phyloP scores from a whole-genome alignment of 108 stramenopile species.

The Chaetoceros muelleri region DNA sequence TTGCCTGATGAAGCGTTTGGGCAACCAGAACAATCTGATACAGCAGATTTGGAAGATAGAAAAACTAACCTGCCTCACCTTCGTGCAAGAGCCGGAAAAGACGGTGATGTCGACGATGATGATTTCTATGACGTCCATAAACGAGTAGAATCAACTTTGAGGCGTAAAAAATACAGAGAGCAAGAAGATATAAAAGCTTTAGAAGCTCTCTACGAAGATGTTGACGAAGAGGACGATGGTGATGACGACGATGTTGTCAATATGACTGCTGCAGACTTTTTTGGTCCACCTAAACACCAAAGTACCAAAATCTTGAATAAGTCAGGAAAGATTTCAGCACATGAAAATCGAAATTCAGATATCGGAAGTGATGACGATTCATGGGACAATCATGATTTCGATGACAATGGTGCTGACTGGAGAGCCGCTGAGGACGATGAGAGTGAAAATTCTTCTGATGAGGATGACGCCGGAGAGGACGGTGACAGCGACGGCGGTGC shows the following conservation, averaged over 20 bases:
- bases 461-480: slow-evolving; percentile 28
- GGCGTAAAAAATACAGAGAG: slow-evolving; percentile 65
- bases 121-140: slow-evolving; percentile 37
- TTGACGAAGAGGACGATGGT: slow-evolving; percentile 21
- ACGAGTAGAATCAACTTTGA: slow-evolving; percentile 9
- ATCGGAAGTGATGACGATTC: slow-evolving; percentile 61
- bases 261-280: slow-evolving; percentile 81
- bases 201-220: slow-evolving; percentile 52
- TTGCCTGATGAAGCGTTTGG: slow-evolving; percentile 62
- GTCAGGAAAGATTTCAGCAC: slow-evolving; percentile 9
- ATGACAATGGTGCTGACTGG: slow-evolving; percentile 20
- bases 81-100: slow-evolving; percentile 37
- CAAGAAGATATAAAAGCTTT: slow-evolving; percentile 79
- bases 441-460: slow-evolving; percentile 16
- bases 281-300: slow-evolving; percentile 58
- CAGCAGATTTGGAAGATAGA: slow-evolving; percentile 19
- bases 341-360: slow-evolving; percentile 11
- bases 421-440: slow-evolving; percentile 11
- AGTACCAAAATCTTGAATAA: slow-evolving; percentile 31
- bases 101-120: slow-evolving; percentile 35
- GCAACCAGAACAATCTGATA: slow-evolving; percentile 10
- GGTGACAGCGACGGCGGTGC: slow-evolving; percentile 11
- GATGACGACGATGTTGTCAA: slow-evolving; percentile 38
- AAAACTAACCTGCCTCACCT: slow-evolving; percentile 47
- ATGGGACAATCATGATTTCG: slow-evolving; percentile 77